Evolutionary conservation across 2,329 filamentous ascomycete genomes (phyloP), one percentile per base, ranked within the genome.

Genomic region (Hymenoscyphus salicellus): DNA sequence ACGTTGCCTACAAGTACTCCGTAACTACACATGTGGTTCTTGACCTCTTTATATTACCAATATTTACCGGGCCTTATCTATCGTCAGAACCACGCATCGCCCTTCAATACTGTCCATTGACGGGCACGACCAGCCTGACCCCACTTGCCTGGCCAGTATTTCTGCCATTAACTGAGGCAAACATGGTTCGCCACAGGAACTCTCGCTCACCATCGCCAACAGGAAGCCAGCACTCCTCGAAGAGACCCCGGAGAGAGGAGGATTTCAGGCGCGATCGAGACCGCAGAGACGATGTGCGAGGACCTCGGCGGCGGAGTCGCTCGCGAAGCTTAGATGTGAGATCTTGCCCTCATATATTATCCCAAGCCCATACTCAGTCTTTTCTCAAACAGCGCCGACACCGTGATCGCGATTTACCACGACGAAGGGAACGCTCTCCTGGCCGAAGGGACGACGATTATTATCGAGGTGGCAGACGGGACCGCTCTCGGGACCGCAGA

Each of bases 191-290:
- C 78, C 82, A 82, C 78, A 83, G 82, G 81, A 83, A 85, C 78
- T 81, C 82, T 82, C 84, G 91, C 90, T 94, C 91, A 93, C 91
- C 91, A 91, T 92, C 89, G 88, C 90, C 90, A 89, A 88, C 89
- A 93, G 90, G 90, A 87, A 92, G 90, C 84, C 88, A 90, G 77
- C 84, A 86, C 79, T 88, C 87, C 79, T 86, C 88, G 75, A 86
- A 79, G 75, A 84, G 83, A 67, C 79, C 73, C 73, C 80, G 81
- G 73, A 80, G 82, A 78, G 83, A 78, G 38, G 74, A 77, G 62
- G 73, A 84, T 75, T 78, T 81, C 72, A 79, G 82, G 68, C 77
- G 80, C 72, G 82, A 84, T 26, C 62, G 62, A 43, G 57, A 60
- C 60, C 79, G 79, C 74, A 78, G 81, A 70, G 82, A 84, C 73